Percentiles rank a stretch among this genome's conserved stretches.
These are phyloP conservation scores for Phialophora macrospora DNA, from an alignment of 2,329 filamentous ascomycete species.

Conservation along the genomic window DNA sequence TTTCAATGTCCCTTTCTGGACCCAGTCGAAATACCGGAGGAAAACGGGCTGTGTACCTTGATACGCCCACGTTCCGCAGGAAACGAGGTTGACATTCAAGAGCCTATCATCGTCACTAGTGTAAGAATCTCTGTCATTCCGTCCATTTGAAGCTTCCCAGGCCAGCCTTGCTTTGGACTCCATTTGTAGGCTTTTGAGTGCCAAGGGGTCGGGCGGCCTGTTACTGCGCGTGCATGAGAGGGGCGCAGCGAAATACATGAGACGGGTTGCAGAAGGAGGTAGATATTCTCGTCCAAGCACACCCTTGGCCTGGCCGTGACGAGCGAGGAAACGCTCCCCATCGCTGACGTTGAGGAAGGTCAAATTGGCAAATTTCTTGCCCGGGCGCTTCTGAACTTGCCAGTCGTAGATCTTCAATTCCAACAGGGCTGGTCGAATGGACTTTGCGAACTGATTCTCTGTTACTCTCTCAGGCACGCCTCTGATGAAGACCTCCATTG, in stretches of 20 bases:
- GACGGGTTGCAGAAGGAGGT: constrained; percentile 19
- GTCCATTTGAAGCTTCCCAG: constrained; percentile 40
- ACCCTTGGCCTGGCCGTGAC: constrained; percentile 39
- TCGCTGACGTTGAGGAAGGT: constrained; percentile 52
- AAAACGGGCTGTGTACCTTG: constrained; percentile 6
- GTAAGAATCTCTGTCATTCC: constrained; percentile 22
- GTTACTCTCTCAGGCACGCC: constrained; percentile 51
- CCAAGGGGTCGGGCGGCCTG: constrained; percentile 44
- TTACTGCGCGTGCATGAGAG: constrained; percentile 45
- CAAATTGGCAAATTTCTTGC: constrained; percentile 51
- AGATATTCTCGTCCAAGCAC: constrained; percentile 12
- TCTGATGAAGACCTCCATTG: constrained; percentile 56
- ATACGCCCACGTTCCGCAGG: constrained; percentile 16
- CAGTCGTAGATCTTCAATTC: constrained; percentile 50
- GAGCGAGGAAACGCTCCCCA: constrained; percentile 51
- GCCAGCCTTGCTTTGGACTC: constrained; percentile 19
- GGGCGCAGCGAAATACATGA: constrained; percentile 28
- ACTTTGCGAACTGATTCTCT: constrained; percentile 49
- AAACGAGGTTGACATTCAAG: neutral
- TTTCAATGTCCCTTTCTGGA: neutral
- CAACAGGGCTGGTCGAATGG: constrained; percentile 48
- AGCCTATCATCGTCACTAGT: constrained; percentile 51
- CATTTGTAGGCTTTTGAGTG: constrained; percentile 47
- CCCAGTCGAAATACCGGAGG: neutral
- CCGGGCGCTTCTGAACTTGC: constrained; percentile 51